Percentiles rank a stretch among this genome's conserved stretches.
phyloP scores from a whole-genome alignment of 164 flowering plant genomes.

The Piper longum region DNA sequence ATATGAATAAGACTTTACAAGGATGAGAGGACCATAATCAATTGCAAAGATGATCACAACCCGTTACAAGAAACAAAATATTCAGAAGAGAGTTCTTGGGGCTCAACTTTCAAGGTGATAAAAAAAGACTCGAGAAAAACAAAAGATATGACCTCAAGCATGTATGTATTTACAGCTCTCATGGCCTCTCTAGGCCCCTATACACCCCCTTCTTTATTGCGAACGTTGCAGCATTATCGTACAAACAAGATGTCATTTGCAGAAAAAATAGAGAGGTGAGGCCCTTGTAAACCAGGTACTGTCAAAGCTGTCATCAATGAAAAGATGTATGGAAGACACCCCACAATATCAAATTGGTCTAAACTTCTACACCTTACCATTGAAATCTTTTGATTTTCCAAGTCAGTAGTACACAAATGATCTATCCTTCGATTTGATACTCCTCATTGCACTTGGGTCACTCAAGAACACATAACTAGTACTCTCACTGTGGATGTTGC shows the following conservation, averaged over 20 bases:
- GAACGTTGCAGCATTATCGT: conserved; percentile 9
- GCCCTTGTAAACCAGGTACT: conserved; percentile 16
- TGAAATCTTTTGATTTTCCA: conserved; percentile 19
- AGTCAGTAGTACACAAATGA: conserved; percentile 17
- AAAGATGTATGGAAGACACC: conserved; percentile 10
- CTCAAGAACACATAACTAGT: conserved; percentile 5
- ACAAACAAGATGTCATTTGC: conserved; percentile 21
- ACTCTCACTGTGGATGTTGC: neutral
- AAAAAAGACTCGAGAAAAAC: neutral
- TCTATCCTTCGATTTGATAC: conserved; percentile 14
- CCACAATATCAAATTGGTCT: neutral
- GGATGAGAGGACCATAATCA: neutral
- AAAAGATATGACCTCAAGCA: neutral
- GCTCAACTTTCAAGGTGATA: neutral
- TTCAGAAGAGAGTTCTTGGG: neutral
- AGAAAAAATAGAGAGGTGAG: conserved; percentile 13
- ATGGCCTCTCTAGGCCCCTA: conserved; percentile 10
- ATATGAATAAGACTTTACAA: no score
- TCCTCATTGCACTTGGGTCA: conserved; percentile 6
- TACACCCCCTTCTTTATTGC: conserved; percentile 13
- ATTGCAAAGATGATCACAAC: no score
- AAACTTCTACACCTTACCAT: conserved; percentile 8
- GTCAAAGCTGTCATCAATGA: conserved; percentile 17
- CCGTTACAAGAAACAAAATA: no score
- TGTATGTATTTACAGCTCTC: conserved; percentile 5